These are phyloP conservation scores for Lactarius evosmus DNA, from an alignment of 768 basidiomycete species.

Conservation along the genomic window DNA sequence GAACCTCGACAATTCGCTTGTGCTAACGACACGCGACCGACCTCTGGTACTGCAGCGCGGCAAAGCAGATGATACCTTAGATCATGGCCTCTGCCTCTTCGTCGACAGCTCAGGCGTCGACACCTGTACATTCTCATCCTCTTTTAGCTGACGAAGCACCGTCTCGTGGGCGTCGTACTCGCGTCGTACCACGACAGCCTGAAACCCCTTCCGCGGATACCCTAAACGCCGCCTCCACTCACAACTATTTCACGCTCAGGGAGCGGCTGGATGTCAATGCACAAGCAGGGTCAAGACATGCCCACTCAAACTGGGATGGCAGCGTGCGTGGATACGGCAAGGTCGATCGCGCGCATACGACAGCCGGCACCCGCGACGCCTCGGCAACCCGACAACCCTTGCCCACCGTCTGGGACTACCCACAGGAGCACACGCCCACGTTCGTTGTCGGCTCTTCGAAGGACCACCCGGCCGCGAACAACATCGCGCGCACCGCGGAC, in stretches of 20 bases:
- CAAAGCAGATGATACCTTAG: slow-evolving; percentile 9
- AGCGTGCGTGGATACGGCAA: slow-evolving; percentile 59
- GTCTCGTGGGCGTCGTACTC: slow-evolving; percentile 45
- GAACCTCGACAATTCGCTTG: too few species aligned
- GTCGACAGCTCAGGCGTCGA: slow-evolving; percentile 35
- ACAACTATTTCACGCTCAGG: slow-evolving; percentile 62
- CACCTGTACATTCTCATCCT: slow-evolving; percentile 69
- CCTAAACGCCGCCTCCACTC: slow-evolving; percentile 34
- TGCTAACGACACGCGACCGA: not conserved
- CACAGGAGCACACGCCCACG: slow-evolving; percentile 16
- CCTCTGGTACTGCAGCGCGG: not conserved
- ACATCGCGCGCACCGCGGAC: slow-evolving; percentile 8
- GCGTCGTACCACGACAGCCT: slow-evolving; percentile 38
- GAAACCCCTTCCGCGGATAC: slow-evolving; percentile 28
- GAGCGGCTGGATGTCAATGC: slow-evolving; percentile 52
- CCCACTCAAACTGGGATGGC: slow-evolving; percentile 43
- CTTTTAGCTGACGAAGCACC: slow-evolving; percentile 55
- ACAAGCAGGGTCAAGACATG: slow-evolving; percentile 32
- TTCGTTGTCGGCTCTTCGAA: slow-evolving; percentile 28
- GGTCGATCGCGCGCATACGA: slow-evolving; percentile 32
- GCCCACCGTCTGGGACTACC: slow-evolving; percentile 42
- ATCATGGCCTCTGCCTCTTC: slow-evolving; percentile 29
- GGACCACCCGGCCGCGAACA: slow-evolving; percentile 7
- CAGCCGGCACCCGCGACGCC: slow-evolving; percentile 31
- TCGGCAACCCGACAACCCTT: slow-evolving; percentile 38